Base-by-base conservation (phyloP, 352 stramenopile species). In the Globisporangium cystogenes region DNA sequence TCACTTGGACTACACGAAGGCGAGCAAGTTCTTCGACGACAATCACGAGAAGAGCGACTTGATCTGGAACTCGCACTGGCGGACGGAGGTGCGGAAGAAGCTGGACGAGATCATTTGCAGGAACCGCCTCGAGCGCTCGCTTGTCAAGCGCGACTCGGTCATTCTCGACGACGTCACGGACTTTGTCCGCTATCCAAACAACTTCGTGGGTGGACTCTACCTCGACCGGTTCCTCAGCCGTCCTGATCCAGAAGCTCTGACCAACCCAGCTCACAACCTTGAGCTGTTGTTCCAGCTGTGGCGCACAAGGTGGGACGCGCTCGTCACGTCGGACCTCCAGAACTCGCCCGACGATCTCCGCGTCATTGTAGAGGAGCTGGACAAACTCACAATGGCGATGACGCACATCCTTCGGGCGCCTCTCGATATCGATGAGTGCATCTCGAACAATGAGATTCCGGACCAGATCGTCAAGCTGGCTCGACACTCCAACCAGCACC, bases 21-120 rank as follows among this genome's bases (percentile, higher is more conserved):
- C 82, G 14, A 63, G 67, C 7, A 67, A 83, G 43, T 90, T 90
- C 52, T 93, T 93, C 33, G 82, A 93, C 29, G 82, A 90, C 59
- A 86, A 89, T 51, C 79, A 90, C 50, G 77, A 90, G 10, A 93
- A 90, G 51, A 88, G 76, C 23, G 82, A 93, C 24, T 66, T 93
- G 39, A 85, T 93, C 40, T 93, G 82, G 82, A 89, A 93, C 57
- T 89, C 79, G 15, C 71, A 87, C 48, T 82, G 64, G 62, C 63
- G 82, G 36, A 93, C 75, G 0, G 77, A 82, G 61, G 82, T 93
- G 33, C 79, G 82, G 4, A 80, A 85, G 27, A 87, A 82, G 27
- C 59, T 93, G 16, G 82, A 93, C 41, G 54, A 86, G 44, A 76
- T 90, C 43, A 89, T 93, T 51, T 88, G 75, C 49, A 74, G 82